Conservation (phyloP, 352 stramenopile genomes). For the Globisporangium emineosum region DNA sequence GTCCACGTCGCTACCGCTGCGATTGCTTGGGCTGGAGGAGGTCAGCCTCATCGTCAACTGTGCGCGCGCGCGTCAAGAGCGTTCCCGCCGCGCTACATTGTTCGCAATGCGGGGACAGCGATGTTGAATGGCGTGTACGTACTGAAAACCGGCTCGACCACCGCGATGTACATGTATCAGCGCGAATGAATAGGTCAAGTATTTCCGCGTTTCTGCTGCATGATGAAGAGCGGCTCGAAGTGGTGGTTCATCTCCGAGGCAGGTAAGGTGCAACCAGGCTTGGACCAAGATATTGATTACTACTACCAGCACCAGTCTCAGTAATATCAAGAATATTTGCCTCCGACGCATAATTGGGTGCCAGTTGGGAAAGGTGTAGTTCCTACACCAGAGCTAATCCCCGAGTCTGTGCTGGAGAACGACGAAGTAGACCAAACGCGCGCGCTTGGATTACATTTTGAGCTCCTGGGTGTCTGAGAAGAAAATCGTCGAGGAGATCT, state of each 20-base stretch:
- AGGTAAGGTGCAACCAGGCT: conserved; percentile 95
- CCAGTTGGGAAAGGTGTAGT: conserved; percentile 68
- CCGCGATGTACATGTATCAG: conserved; percentile 70
- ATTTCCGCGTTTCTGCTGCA: conserved; percentile 96
- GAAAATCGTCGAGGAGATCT: conserved; percentile 81
- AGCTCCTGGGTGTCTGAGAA: conserved; percentile 71
- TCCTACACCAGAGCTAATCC: conserved; percentile 66
- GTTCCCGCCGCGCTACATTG: conserved; percentile 85
- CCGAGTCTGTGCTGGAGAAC: conserved; percentile 58
- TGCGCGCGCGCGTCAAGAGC: conserved; percentile 72
- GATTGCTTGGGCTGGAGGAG: conserved; percentile 94
- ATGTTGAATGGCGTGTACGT: conserved; percentile 93
- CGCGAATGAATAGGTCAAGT: conserved; percentile 66
- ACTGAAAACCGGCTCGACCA: conserved; percentile 68
- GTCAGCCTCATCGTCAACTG: conserved; percentile 92
- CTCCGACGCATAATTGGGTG: conserved; percentile 89
- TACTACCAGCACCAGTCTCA: conserved; percentile 98
- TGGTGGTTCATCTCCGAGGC: conserved; percentile 99
- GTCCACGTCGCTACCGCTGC: conserved; percentile 89
- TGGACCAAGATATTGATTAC: conserved; percentile 98
- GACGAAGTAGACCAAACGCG: conserved; percentile 39
- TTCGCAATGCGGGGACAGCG: conserved; percentile 86
- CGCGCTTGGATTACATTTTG: conserved; percentile 75
- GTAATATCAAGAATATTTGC: conserved; percentile 92
- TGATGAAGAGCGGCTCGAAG: conserved; percentile 97